A percentile compares a stretch with the other conserved stretches of the same genome.
phyloP scores from a whole-genome alignment of 192 early-diverging fungal genomes.

The Mortierella hygrophila region DNA sequence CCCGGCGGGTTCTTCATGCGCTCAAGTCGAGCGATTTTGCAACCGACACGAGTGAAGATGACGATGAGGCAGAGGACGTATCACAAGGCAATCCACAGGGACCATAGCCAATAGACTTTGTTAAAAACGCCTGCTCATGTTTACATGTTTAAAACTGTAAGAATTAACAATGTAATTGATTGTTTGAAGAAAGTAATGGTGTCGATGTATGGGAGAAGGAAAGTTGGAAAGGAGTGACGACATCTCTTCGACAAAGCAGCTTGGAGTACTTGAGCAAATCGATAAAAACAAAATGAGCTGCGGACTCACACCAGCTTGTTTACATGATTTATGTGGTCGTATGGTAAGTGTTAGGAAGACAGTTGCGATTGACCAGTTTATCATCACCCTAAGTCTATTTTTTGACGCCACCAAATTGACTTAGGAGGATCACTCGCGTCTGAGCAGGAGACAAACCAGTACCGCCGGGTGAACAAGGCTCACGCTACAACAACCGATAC shows the following conservation, averaged over 20 bases:
- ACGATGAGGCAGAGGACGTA: background rate
- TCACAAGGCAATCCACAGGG: background rate
- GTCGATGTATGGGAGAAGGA: background rate
- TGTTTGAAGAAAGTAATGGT: no score
- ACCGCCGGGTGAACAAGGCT: background rate
- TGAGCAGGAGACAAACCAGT: background rate
- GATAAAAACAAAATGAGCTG: background rate
- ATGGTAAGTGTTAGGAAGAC: no score
- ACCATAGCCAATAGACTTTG: background rate
- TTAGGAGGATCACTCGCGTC: no score
- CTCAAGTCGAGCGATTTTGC: conserved; percentile 27
- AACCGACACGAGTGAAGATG: conserved; percentile 2
- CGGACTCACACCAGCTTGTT: no score
- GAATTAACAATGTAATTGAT: no score
- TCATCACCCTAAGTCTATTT: no score
- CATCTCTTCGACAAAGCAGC: no score
- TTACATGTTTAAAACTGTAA: no score
- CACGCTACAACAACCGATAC: background rate
- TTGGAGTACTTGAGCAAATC: background rate
- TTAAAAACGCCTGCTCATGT: background rate
- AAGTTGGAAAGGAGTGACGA: no score
- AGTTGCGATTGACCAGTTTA: no score
- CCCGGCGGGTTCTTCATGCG: conserved; percentile 27
- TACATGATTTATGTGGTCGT: no score
- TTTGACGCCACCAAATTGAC: background rate